Conservation (phyloP, 1,284 basidiomycete genomes). For the Takashimella tepidaria region DNA sequence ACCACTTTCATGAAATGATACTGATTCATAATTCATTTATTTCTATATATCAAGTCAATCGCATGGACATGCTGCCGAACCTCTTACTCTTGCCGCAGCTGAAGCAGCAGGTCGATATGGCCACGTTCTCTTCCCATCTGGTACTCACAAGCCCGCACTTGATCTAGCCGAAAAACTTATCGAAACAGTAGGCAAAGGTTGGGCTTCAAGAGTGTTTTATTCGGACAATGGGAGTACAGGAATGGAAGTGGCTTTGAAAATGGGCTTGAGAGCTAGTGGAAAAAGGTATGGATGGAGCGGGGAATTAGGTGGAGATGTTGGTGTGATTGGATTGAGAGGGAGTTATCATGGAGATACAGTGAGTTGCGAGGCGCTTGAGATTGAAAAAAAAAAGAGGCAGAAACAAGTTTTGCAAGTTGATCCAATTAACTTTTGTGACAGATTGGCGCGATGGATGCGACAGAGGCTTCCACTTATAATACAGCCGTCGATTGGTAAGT, state of each 20-base stretch:
- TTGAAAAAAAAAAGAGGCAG: background rate
- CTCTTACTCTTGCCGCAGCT: slow-evolving; percentile 79
- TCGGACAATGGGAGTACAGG: slow-evolving; percentile 93
- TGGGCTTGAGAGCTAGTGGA: slow-evolving; percentile 77
- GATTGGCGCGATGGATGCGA: slow-evolving; percentile 95
- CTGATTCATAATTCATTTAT: background rate
- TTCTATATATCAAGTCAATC: no score
- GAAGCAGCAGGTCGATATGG: slow-evolving; percentile 88
- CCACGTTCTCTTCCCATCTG: slow-evolving; percentile 92
- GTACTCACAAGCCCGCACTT: slow-evolving; percentile 79
- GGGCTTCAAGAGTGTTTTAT: slow-evolving; percentile 89
- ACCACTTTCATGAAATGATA: no score
- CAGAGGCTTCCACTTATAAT: slow-evolving; percentile 79
- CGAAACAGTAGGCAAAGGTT: slow-evolving; percentile 59
- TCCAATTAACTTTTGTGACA: slow-evolving; percentile 9
- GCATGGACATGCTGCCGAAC: slow-evolving; percentile 74
- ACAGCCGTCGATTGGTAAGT: slow-evolving; percentile 71
- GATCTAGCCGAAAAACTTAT: slow-evolving; percentile 42
- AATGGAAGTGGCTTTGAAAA: slow-evolving; percentile 94
- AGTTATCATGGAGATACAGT: slow-evolving; percentile 94
- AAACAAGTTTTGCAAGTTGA: background rate
- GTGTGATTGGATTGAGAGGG: slow-evolving; percentile 81
- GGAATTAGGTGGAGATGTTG: slow-evolving; percentile 53
- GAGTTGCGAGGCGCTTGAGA: slow-evolving; percentile 11
- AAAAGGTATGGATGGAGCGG: slow-evolving; percentile 50